A percentile compares a stretch with the other conserved stretches of the same genome.
These are phyloP conservation scores for Saturnispora gosingensis DNA, from an alignment of 805 yeast genomes.

Conservation along the genomic window DNA sequence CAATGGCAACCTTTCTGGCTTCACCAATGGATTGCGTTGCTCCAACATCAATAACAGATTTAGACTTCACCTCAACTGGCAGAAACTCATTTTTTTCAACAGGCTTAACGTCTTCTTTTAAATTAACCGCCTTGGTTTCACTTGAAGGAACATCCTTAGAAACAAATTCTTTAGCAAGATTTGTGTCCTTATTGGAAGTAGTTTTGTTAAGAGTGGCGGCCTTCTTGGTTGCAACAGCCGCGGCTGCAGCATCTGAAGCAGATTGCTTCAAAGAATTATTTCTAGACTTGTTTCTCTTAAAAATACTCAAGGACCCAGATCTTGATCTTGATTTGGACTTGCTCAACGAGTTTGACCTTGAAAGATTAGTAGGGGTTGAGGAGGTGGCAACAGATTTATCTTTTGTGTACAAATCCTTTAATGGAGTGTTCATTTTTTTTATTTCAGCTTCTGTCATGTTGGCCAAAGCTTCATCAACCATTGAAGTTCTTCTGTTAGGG, in stretches of 20 bases:
- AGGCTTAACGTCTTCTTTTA: neutral
- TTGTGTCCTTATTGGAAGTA: neutral
- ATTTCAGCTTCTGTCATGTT: slow-evolving; percentile 22
- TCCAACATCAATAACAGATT: neutral
- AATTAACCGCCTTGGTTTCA: neutral
- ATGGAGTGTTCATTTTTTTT: slow-evolving; percentile 23
- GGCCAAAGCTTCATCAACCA: slow-evolving; percentile 27
- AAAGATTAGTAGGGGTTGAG: slow-evolving; percentile 26
- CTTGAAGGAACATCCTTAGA: neutral
- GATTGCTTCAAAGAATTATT: slow-evolving; percentile 14
- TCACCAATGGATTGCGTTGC: neutral
- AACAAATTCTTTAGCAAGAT: neutral
- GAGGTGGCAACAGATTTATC: slow-evolving; percentile 12
- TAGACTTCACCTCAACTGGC: neutral
- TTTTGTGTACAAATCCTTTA: slow-evolving; percentile 17
- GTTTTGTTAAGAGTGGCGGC: neutral
- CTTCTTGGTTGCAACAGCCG: slow-evolving; percentile 3
- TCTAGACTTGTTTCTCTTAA: slow-evolving; percentile 15
- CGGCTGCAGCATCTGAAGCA: slow-evolving; percentile 9
- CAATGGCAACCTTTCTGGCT: slow-evolving; percentile 8
- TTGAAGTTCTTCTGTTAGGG: slow-evolving; percentile 21
- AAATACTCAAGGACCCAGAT: slow-evolving; percentile 14
- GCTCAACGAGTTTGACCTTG: slow-evolving; percentile 35
- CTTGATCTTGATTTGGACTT: slow-evolving; percentile 30
- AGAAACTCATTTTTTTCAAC: neutral